phyloP scores from a whole-genome alignment of 176 grass and related monocot species.

The Aegilops sharonensis region DNA sequence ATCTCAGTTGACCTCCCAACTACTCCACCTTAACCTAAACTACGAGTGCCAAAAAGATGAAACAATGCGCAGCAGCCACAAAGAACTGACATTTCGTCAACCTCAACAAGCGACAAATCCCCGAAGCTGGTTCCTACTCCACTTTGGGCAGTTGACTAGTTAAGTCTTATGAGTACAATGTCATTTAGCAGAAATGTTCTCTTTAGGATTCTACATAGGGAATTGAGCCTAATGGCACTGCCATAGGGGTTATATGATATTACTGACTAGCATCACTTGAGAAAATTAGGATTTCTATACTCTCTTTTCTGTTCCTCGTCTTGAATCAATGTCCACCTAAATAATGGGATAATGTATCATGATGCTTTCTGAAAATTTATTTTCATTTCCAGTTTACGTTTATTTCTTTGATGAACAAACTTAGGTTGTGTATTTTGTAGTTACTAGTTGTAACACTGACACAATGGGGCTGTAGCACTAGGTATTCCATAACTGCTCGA shows the following conservation, averaged over 20 bases:
- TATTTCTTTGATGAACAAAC: background rate
- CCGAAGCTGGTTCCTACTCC: background rate
- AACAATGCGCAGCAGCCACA: background rate
- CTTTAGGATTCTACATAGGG: background rate
- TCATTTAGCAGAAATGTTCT: background rate
- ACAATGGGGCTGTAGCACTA: background rate
- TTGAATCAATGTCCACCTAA: slow-evolving; percentile 8
- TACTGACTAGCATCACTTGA: background rate
- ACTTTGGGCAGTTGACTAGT: background rate
- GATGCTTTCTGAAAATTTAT: background rate
- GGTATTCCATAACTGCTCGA: background rate
- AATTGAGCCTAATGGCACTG: background rate
- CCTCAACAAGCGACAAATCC: background rate
- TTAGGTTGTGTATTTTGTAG: slow-evolving; percentile 12
- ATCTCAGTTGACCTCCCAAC: background rate
- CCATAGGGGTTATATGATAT: background rate
- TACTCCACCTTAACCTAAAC: slow-evolving; percentile 5
- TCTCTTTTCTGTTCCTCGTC: background rate
- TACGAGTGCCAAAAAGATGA: background rate
- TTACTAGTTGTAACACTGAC: slow-evolving; percentile 12
- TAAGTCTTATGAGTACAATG: background rate
- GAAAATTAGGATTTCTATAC: background rate
- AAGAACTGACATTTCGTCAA: slow-evolving; percentile 13
- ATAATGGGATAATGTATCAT: slow-evolving; percentile 12
- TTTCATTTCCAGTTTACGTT: background rate